Base-by-base conservation (phyloP, 1,139 yeast species). In the Hemisphaericaspora xylanilytica region DNA sequence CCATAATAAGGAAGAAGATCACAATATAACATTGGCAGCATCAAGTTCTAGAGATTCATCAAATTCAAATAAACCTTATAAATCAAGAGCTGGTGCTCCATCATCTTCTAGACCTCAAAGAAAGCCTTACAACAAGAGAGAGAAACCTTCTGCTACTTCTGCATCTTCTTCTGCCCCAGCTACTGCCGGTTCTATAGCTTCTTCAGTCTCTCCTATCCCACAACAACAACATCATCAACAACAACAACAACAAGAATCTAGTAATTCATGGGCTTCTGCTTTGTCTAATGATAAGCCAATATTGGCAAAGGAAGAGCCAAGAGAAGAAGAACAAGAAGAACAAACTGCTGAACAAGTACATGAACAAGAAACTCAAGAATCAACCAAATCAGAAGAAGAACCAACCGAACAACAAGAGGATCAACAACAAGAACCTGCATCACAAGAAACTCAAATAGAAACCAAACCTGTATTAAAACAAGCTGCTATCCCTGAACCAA, bases 241-340 rank as follows among this genome's bases (percentile, higher is more conserved):
- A 37, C 33, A 30, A 17, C 43, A 16, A 25, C 30, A 7, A 32
- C 39, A 32, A 18, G 15, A 22, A 5, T 36, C 61, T 28, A 46
- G 60, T 30, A 65, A 67, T 41, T 68, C 76, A n/a, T 73, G 78
- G 78, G 78, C 78, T 22, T 72, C 76, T 37, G 76, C 78, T 25
- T 70, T 71, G 51, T 58, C 75, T 10, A 52, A 53, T 43, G 70
- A 67, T 47, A 62, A 64, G 46, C 63, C 63, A 13, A 24, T 18
- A 4, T 17, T 29, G 15, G 3, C 7, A 32, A 65, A 61, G 51
- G 47, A 46, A 24, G 41, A 37, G 33, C 33, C 30, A 6, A 14
- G 25, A 17, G 24, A 32, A 28, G 38, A 27, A 10, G 36, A 35
- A 31, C 25, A 28, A 17, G 31, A 35, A 21, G 28, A 25, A 13